These are phyloP conservation scores for Paecilomyces dactylethromorphus DNA, from an alignment of 2,329 filamentous ascomycete genomes.

Conservation along the genomic window DNA sequence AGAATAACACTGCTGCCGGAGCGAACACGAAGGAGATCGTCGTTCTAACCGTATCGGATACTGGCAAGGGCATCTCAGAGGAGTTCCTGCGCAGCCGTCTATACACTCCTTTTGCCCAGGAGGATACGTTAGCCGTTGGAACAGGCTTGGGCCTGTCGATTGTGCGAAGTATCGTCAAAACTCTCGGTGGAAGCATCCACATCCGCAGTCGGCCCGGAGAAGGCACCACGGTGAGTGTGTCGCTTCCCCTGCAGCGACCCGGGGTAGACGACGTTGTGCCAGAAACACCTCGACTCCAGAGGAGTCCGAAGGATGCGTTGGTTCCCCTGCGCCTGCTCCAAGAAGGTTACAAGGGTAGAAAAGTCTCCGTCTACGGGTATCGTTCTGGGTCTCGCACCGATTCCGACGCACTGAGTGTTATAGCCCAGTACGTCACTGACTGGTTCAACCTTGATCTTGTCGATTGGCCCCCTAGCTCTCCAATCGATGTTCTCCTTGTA, in stretches of 20 bases:
- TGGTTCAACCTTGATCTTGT: constrained; percentile 33
- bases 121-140: constrained; percentile 49
- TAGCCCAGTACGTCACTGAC: constrained; percentile 25
- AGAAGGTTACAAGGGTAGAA: constrained; percentile 17
- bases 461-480: constrained; percentile 15
- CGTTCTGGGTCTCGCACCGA: constrained; percentile 13
- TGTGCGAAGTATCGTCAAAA: constrained; percentile 54
- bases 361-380: constrained; percentile 22
- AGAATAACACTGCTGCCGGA: background rate
- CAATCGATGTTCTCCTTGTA: constrained; percentile 30
- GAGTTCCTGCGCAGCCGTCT: constrained; percentile 56
- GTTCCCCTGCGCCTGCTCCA: constrained; percentile 18
- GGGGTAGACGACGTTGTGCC: constrained; percentile 18
- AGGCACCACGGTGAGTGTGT: constrained; percentile 51
- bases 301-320: constrained; percentile 13
- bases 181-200: constrained; percentile 53
- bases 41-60: constrained; percentile 51
- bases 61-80: constrained; percentile 58
- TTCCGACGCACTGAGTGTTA: constrained; percentile 17
- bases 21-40: constrained; percentile 18
- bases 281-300: constrained; percentile 10
- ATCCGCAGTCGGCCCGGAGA: constrained; percentile 48
- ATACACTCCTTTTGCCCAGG: constrained; percentile 55
- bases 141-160: constrained; percentile 56
- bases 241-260: constrained; percentile 34